phyloP scores from a whole-genome alignment of 495 filamentous ascomycete species.

The Pseudoneurospora amorphoporcata region DNA sequence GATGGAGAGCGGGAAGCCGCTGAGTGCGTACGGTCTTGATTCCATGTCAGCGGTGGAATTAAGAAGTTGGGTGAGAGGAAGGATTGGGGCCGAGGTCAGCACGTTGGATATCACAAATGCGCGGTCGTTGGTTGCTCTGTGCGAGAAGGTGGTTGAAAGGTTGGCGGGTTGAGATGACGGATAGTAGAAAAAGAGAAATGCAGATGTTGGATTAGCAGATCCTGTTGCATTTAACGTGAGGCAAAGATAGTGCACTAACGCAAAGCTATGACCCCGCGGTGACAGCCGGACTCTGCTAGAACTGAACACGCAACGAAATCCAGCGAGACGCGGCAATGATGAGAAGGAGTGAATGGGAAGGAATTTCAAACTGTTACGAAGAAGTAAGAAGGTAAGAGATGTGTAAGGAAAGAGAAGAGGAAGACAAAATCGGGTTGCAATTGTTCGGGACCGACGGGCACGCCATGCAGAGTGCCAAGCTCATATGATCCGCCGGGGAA shows the following conservation, averaged over 20 bases:
- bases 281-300: not conserved
- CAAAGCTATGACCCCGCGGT: not conserved
- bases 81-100: not conserved
- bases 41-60: conserved; percentile 5
- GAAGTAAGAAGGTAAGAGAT: too few species aligned
- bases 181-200: not conserved
- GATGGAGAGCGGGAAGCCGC: conserved; percentile 5
- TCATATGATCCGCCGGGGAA: not conserved
- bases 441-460: not conserved
- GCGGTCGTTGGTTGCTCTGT: conserved; percentile 3
- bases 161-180: not conserved
- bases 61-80: not conserved
- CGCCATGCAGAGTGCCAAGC: not conserved
- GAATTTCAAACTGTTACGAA: too few species aligned
- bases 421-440: not conserved
- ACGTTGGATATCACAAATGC: conserved; percentile 1
- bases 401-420: not conserved
- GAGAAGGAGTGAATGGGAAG: too few species aligned
- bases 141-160: conserved; percentile 5
- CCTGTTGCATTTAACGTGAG: not conserved
- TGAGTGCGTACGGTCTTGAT: conserved; percentile 10
- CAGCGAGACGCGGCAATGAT: too few species aligned
- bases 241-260: not conserved
- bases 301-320: too few species aligned
- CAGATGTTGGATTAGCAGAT: not conserved